Evolutionary conservation across 495 filamentous ascomycete species (phyloP), one percentile per base, ranked within the genome.

Genomic region (Hyaloscypha variabilis): DNA sequence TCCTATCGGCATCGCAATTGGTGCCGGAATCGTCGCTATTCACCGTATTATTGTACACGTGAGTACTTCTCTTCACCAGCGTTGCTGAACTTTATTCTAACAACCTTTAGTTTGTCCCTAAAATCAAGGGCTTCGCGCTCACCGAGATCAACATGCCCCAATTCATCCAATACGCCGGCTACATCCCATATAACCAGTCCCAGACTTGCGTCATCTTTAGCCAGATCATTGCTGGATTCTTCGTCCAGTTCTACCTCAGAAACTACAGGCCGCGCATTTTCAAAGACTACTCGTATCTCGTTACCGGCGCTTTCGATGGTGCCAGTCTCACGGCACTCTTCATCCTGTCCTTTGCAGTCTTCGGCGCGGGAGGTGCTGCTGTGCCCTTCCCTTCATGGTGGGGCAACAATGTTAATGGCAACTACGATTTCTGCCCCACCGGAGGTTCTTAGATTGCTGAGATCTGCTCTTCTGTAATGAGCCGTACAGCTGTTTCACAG

Each of bases 341-440:
- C 64, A 80, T 87, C 49, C 75, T 87, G 8, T 83, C 84, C 0
- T 88, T 88, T 72, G 83, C 85, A 1, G 83, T 88, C 3, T 83
- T 87, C 36, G 85, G 85, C 0, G 85, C 74, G 17, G 74, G 74
- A 25, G 77, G 77, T 10, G 69, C 61, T 1, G 57, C 76, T 21
- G 53, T 67, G 19, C 72, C 73, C 5, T 80, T 80, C 59, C 78
- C 77, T 1, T 67, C 66, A 6, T 86, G 82, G 82, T 85, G 82
- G 81, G 83, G 83, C 13, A 86, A 86, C 31, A 75, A 77, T 50
- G 60, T 64, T 6, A 70, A 74, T 28, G 75, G 74, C 21, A 72
- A 77, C 58, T 74, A 71, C 28, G 74, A 76, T 58, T 67, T 69
- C 46, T 76, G 74, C 61, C 74, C 73, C n/a, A 39, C 36, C 10